These are phyloP conservation scores for Posidonia australis DNA, from an alignment of 106 monocot species.

Conservation along the genomic window DNA sequence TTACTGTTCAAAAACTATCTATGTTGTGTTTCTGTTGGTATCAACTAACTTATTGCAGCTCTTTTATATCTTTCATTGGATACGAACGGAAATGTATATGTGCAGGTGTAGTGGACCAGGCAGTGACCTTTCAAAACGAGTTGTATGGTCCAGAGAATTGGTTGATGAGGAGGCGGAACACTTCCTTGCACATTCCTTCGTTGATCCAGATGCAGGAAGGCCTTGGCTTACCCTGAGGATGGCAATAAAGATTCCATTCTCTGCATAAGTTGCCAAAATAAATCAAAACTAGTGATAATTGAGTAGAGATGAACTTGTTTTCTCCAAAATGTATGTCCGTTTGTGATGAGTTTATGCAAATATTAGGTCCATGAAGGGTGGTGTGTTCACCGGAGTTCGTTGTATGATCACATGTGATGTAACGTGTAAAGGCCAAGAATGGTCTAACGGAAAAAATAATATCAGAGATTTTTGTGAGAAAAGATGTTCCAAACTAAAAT, in stretches of 20 bases:
- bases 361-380: too few relatives aligned
- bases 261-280: too few relatives aligned
- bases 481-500: too few relatives aligned
- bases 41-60: background rate
- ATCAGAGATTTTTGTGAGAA: too few relatives aligned
- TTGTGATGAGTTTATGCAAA: too few relatives aligned
- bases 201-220: slow-evolving; percentile 57
- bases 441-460: too few relatives aligned
- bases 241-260: slow-evolving; percentile 38
- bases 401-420: too few relatives aligned
- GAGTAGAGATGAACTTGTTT: too few relatives aligned
- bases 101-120: slow-evolving; percentile 84
- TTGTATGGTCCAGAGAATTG: slow-evolving; percentile 72
- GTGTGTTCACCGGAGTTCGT: too few relatives aligned
- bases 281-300: too few relatives aligned
- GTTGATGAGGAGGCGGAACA: slow-evolving; percentile 73
- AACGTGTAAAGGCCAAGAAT: too few relatives aligned
- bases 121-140: slow-evolving; percentile 34
- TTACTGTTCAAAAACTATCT: background rate
- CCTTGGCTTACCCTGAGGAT: slow-evolving; percentile 70
- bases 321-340: too few relatives aligned
- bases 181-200: slow-evolving; percentile 56
- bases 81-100: background rate
- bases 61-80: background rate
- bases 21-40: background rate